Evolutionary conservation across 208 protist genomes (phyloP).

Genomic region (Ichthyophonus hoferi): DNA sequence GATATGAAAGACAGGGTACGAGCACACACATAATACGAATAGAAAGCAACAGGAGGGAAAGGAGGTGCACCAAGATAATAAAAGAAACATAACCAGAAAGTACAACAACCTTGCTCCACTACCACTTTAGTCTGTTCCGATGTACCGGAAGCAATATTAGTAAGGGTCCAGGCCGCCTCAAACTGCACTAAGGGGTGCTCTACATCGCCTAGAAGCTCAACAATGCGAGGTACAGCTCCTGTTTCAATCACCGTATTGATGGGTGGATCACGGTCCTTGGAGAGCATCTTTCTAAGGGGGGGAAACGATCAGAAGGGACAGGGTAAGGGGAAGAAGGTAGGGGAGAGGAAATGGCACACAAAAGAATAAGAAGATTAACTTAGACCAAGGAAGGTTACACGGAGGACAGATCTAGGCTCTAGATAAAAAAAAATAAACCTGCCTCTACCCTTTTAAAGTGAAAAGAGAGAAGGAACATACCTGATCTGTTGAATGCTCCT

Average conservation of each 20-base stretch:
- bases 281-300: not conserved
- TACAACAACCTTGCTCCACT: slow-evolving; percentile 74
- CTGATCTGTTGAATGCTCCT: not conserved
- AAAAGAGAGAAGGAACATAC: not conserved
- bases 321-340: not conserved
- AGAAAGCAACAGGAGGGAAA: no score
- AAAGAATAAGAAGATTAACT: no score
- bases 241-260: not conserved
- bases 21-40: no score
- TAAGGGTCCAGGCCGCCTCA: slow-evolving; percentile 96
- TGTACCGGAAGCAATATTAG: slow-evolving; percentile 95
- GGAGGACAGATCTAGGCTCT: no score
- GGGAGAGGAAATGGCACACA: no score
- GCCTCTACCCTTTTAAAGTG: no score
- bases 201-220: not conserved
- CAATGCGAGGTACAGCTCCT: not conserved
- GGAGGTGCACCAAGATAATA: no score
- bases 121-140: slow-evolving; percentile 83
- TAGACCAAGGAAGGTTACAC: no score
- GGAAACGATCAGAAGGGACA: not conserved
- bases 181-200: slow-evolving; percentile 75
- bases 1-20: no score
- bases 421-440: no score
- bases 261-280: not conserved
- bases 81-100: no score